Evolutionary conservation across 257 asterid species (phyloP), one percentile per base, ranked within the genome.

Genomic region (Oldenlandia corymbosa): DNA sequence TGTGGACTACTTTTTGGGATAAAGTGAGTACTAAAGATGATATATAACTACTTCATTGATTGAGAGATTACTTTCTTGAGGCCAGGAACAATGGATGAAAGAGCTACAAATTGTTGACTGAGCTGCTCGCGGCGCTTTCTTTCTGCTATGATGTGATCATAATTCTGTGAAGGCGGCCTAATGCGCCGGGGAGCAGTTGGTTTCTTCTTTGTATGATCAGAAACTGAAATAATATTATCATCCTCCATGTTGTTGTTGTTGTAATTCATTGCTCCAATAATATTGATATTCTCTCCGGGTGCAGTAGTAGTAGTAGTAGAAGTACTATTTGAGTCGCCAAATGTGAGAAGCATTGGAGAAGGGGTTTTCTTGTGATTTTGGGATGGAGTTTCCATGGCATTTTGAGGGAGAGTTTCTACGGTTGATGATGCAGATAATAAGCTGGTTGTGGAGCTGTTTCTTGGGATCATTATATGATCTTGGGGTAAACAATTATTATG

Each of bases 51-150:
- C n/a, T n/a, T n/a, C n/a, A n/a, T n/a, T n/a, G n/a, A n/a, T n/a
- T n/a, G n/a, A n/a, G n/a, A n/a, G n/a, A n/a, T 56, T 63, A 81
- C 86, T 77, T 81, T 81, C 58, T 78, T 78, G 52, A 78, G 81
- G 66, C 81, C 84, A 7, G 84, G 86, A 66, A 81, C 76, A n/a
- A 78, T 72, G 52, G 76, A 50, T 0, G 86, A 67, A 55, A 81
- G 81, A 30, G 76, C 69, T 0, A 73, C 60, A 57, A 81, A 81
- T 10, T 61, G 62, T 52, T 75, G 75, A 74, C 81, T 78, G 30
- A 78, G 76, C 64, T 52, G 81, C 73, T 78, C 81, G 21, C 83
- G 71, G n/a, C 83, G 78, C 66, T 75, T 81, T 45, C 86, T 81
- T 60, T 81, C 81, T 0, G 86, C 78, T 3, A 80, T 51, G 0